These are phyloP conservation scores for Plasmodium adleri DNA, from an alignment of 169 alveolate genomes.

Conservation along the genomic window DNA sequence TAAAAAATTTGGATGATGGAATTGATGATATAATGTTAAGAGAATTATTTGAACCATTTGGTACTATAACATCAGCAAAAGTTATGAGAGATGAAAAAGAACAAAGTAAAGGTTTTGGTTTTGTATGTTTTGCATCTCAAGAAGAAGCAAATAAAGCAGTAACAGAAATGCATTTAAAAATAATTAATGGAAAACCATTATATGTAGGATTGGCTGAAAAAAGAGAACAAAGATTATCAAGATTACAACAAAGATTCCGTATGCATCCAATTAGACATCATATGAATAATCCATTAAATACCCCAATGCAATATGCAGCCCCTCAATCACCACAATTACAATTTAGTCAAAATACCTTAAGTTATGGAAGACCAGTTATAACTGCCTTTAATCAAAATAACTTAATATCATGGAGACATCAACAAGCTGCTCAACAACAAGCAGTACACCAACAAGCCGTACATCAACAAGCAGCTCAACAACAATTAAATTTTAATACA, in stretches of 20 bases:
- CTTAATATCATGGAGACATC: slow-evolving; percentile 73
- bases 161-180: slow-evolving; percentile 95
- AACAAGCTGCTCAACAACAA: slow-evolving; percentile 75
- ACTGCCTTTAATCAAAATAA: slow-evolving; percentile 69
- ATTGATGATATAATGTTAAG: slow-evolving; percentile 91
- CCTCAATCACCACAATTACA: slow-evolving; percentile 74
- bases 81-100: slow-evolving; percentile 95
- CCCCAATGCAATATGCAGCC: slow-evolving; percentile 77
- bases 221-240: slow-evolving; percentile 91
- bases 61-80: slow-evolving; percentile 92
- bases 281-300: slow-evolving; percentile 76
- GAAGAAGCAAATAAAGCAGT: slow-evolving; percentile 98
- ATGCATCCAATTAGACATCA: slow-evolving; percentile 85
- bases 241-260: slow-evolving; percentile 92
- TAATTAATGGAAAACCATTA: slow-evolving; percentile 91
- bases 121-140: slow-evolving; percentile 96
- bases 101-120: slow-evolving; percentile 97
- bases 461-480: slow-evolving; percentile 69
- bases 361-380: slow-evolving; percentile 74
- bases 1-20: slow-evolving; percentile 93
- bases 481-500: slow-evolving; percentile 39
- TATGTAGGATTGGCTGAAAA: slow-evolving; percentile 95
- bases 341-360: slow-evolving; percentile 65
- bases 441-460: slow-evolving; percentile 45
- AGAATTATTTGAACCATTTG: slow-evolving; percentile 92